Percentiles rank a stretch among this genome's conserved stretches.
Evolutionary conservation across 495 filamentous ascomycete genomes (phyloP).

Genomic region (Penicillium steckii): DNA sequence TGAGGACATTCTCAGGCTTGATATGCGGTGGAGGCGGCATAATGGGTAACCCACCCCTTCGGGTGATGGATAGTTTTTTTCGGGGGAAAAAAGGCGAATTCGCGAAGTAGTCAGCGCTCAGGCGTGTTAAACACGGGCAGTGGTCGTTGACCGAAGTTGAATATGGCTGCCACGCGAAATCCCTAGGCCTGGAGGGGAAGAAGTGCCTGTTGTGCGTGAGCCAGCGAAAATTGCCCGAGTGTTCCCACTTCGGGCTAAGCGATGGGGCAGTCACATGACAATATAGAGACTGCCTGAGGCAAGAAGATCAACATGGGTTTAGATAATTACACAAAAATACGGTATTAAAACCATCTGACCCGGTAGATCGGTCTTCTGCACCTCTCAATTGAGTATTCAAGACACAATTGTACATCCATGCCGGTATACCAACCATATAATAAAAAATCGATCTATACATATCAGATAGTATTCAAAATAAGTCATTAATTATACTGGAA

Average conservation of each 20-base stretch:
- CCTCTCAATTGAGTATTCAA: too few species aligned
- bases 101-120: slow-evolving; percentile 1
- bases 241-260: slow-evolving; percentile 44
- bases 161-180: slow-evolving; percentile 45
- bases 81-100: slow-evolving; percentile 1
- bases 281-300: neutral
- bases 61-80: slow-evolving; percentile 11
- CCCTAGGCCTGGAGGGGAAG: slow-evolving; percentile 30
- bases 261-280: slow-evolving; percentile 34
- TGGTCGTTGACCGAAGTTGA: slow-evolving; percentile 22
- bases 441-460: too few species aligned
- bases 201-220: slow-evolving; percentile 43
- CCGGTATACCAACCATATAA: too few species aligned
- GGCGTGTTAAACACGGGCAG: slow-evolving; percentile 27
- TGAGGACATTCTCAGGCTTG: slow-evolving; percentile 98
- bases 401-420: too few species aligned
- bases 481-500: neutral
- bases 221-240: slow-evolving; percentile 36
- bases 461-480: too few species aligned
- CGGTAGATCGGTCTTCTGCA: too few species aligned
- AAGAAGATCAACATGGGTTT: neutral
- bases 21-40: slow-evolving; percentile 96
- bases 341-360: neutral
- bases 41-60: slow-evolving; percentile 49
- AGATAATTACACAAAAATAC: neutral